Base-by-base conservation (phyloP, 768 basidiomycete species). In the Kwoniella sp. region DNA sequence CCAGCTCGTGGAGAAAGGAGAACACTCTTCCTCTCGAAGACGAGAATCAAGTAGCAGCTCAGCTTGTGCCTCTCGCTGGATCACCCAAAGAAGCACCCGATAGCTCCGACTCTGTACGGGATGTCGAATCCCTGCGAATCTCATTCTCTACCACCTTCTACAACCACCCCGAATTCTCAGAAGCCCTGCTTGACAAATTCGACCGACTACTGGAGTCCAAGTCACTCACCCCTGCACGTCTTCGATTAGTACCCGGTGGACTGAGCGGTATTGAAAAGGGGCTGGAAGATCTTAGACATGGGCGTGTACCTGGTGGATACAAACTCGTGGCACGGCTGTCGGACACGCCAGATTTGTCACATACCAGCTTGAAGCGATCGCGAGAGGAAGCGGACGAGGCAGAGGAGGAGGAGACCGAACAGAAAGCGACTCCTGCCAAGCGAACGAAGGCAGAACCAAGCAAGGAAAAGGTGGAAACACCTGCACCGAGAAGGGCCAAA, bases 141-240 rank as follows among this genome's bases (percentile, higher is more conserved):
- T 69, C 67, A 54, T 75, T 75, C 66, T 69, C 67, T 15, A 75
- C 72, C 20, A 73, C 72, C 0, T 75, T 75, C 50, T 75, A 71
- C 56, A 61, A 52, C 29, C 72, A 75, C 23, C 69, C 57, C 28
- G 65, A 67, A 11, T 73, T 68, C 29, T 71, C 72, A 7, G 51
- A 38, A 55, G 25, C 64, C 5, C 55, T 75, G 28, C 58, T 73
- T 15, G 67, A 67, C 30, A 2, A 28, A 20, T 66, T 62, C 31
- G 47, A 37, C 28, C 0, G 26, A 9, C 55, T 75, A 7, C 55
- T 75, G 3, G 28, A 55, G 34, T 28, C 50, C 1, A 45, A 61
- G 31, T 28, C 34, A 31, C 17, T 75, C 17, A 41, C 30, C 2
- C 69, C 74, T 0, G 67, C 69, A 47, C 45, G 69, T 13, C 34